These are phyloP conservation scores for Nicotiana benthamiana DNA, from an alignment of 257 asterid species.

Conservation along the genomic window DNA sequence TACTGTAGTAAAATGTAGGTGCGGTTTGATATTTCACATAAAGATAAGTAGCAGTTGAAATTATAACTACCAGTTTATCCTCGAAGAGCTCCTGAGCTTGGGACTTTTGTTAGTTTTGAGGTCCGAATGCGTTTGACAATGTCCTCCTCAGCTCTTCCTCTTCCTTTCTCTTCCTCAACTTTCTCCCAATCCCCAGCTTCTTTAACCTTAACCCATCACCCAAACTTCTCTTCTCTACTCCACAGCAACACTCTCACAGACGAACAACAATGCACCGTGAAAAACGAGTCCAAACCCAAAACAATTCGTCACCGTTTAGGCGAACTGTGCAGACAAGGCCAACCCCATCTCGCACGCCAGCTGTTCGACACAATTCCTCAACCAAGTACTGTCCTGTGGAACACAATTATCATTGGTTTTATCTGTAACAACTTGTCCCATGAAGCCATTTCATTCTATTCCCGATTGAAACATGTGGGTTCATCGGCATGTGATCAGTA, in stretches of 20 bases:
- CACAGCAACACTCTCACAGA: constrained; percentile 12
- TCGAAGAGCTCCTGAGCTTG: background rate
- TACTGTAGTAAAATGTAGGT: too few species aligned
- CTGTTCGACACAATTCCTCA: constrained; percentile 79
- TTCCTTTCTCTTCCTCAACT: constrained; percentile 36
- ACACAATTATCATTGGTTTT: constrained; percentile 73
- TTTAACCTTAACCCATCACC: constrained; percentile 16
- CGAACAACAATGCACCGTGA: constrained; percentile 15
- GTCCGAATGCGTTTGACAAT: constrained; percentile 39
- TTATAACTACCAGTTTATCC: background rate
- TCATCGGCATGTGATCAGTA: constrained; percentile 46
- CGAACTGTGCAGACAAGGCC: constrained; percentile 61
- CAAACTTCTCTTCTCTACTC: constrained; percentile 16
- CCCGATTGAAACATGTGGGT: constrained; percentile 34
- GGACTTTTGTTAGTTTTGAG: background rate
- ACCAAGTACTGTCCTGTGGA: constrained; percentile 86
- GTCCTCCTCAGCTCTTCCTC: constrained; percentile 39
- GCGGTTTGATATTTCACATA: too few species aligned
- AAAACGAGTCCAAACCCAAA: constrained; percentile 23
- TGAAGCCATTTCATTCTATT: constrained; percentile 62
- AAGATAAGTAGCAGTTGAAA: background rate
- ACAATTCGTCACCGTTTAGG: constrained; percentile 79
- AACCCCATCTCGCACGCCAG: constrained; percentile 58
- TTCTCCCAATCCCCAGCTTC: constrained; percentile 18
- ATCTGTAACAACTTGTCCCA: constrained; percentile 58